Evolutionary conservation across 164 flowering plant species (phyloP).

Genomic region (Sextonia rubra): DNA sequence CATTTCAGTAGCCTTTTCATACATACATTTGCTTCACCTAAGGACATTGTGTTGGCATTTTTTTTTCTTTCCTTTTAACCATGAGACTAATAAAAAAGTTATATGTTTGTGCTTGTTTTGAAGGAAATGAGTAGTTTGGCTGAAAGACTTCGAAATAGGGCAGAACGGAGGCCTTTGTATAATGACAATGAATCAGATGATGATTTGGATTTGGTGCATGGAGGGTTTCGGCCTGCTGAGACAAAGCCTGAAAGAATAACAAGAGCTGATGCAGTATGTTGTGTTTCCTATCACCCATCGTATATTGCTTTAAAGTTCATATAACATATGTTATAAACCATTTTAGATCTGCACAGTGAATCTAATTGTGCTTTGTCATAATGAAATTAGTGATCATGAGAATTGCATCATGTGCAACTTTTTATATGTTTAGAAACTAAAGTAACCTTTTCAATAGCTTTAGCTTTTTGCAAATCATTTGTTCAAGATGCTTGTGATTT

Average conservation of each 20-base stretch:
- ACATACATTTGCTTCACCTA: neutral
- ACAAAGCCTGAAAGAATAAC: constrained; percentile 49
- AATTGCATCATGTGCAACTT: neutral
- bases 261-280: constrained; percentile 72
- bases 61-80: too few species aligned
- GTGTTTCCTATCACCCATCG: constrained; percentile 3
- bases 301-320: neutral
- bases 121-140: constrained; percentile 86
- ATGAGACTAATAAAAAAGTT: neutral
- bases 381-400: too few species aligned
- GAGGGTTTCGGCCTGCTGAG: constrained; percentile 17
- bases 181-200: constrained; percentile 83
- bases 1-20: too few species aligned
- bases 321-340: neutral
- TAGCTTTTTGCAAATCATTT: neutral
- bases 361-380: neutral
- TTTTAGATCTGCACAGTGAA: neutral
- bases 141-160: constrained; percentile 85
- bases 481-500: neutral
- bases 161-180: constrained; percentile 79
- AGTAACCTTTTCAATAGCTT: neutral
- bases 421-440: neutral
- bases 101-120: neutral
- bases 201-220: constrained; percentile 45
- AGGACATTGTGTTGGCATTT: neutral